These are phyloP conservation scores for Populus alba DNA, from an alignment of 345 rosid genomes.

Conservation along the genomic window DNA sequence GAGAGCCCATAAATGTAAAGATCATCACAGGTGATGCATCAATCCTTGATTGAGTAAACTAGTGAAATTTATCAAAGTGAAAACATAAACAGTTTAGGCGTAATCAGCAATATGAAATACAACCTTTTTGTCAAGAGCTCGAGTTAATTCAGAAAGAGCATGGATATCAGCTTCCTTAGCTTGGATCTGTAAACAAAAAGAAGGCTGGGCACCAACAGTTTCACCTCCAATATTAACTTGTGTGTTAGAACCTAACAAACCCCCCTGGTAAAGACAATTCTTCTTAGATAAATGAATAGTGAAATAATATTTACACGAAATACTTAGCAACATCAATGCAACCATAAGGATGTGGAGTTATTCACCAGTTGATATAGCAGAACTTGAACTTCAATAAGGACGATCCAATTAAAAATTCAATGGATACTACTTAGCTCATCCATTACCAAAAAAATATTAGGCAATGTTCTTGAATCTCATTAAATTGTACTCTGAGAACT, in stretches of 20 bases:
- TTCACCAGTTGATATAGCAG: neutral
- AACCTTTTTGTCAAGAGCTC: slow-evolving; percentile 36
- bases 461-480: no score
- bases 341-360: neutral
- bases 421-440: neutral
- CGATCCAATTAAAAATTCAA: neutral
- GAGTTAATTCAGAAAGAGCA: slow-evolving; percentile 31
- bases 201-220: slow-evolving; percentile 31
- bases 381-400: neutral
- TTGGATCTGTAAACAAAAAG: slow-evolving; percentile 22
- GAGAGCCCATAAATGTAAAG: neutral
- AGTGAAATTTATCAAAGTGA: neutral
- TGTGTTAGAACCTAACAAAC: slow-evolving; percentile 34
- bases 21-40: neutral
- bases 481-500: neutral
- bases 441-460: neutral
- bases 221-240: slow-evolving; percentile 41
- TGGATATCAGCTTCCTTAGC: slow-evolving; percentile 34
- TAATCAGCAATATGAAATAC: slow-evolving; percentile 9
- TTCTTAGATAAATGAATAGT: neutral
- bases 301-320: neutral
- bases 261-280: slow-evolving; percentile 31
- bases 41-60: neutral
- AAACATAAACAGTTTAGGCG: slow-evolving; percentile 4
- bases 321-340: neutral